Evolutionary conservation across 2,329 filamentous ascomycete genomes (phyloP), one percentile per base, ranked within the genome.

Genomic region (Berkeleyomyces basicola): DNA sequence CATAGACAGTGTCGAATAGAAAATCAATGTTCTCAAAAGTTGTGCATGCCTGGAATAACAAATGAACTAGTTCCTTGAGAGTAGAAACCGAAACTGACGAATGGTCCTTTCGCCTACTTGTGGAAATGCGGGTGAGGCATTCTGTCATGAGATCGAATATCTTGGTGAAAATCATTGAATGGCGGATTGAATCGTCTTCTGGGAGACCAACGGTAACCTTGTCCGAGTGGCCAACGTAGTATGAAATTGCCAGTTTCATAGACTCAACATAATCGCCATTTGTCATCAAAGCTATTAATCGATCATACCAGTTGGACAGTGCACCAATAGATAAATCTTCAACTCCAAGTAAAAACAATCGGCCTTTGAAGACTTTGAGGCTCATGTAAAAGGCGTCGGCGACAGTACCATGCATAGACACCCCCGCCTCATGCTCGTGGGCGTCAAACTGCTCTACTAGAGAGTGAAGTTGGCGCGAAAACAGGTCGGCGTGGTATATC

Each of bases 371-470:
- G 3, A 90, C 82, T 69, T 88, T 90, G 74, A 97, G 92, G 72
- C 92, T 96, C 90, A 97, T 97, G 71, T 92, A 92, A 68, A 96
- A 99, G 0, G 91, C 93, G 77, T 99, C 93, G 6, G 92, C 92
- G 58, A 97, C 89, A 7, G 97, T 91, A 1, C 92, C 92, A 73
- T 97, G 93, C 84, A 97, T 87, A 0, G 90, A 88, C 0, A 82
- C 78, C 68, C 96, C 90, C 64, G 91, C 84, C 67, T 95, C 90
- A n/a, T 55, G 33, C n/a, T 55, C 11, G 10, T 53, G 40, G 9
- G 59, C 60, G 66, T 96, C 87, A 16, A 93, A 77, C 65, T 91
- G 86, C 71, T 97, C 93, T 31, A 99, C 89, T 4, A 97, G 80
- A 16, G 78, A 81, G 69, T 89, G 86, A 10, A 99, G 77, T 70